These are phyloP conservation scores for Graphilbum ipis-grandicollis DNA, from an alignment of 2,329 filamentous ascomycete species.

Conservation along the genomic window DNA sequence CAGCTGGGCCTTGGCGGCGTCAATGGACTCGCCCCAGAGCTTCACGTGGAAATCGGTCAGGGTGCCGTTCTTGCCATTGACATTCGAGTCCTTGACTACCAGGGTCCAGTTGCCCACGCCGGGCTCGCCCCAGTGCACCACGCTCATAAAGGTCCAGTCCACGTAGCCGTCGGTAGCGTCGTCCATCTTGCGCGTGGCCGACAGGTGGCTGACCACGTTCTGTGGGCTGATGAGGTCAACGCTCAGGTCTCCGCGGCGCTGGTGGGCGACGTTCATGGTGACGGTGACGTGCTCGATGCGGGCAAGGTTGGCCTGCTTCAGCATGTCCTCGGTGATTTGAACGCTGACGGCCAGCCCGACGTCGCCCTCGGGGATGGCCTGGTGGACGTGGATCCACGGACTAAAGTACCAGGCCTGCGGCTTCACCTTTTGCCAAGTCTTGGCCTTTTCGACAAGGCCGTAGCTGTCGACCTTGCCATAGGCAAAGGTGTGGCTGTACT, in stretches of 20 bases:
- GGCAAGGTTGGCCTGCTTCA: conserved; percentile 67
- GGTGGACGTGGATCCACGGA: conserved; percentile 82
- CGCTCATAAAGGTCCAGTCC: conserved; percentile 99
- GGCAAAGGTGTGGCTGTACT: conserved; percentile 87
- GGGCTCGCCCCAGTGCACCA: conserved; percentile 87
- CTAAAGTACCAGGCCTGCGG: conserved; percentile 91
- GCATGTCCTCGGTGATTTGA: conserved; percentile 64
- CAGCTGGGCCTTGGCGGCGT: conserved; percentile 52
- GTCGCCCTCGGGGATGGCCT: conserved; percentile 70
- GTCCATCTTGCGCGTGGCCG: conserved; percentile 57
- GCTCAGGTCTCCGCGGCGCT: conserved; percentile 74
- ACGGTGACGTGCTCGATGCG: conserved; percentile 88
- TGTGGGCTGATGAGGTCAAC: conserved; percentile 79
- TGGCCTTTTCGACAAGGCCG: conserved; percentile 68
- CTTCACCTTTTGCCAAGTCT: conserved; percentile 74
- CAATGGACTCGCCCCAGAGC: conserved; percentile 79
- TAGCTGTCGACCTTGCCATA: conserved; percentile 92
- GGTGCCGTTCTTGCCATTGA: conserved; percentile 59
- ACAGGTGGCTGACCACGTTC: conserved; percentile 68
- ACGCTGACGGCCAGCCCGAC: conserved; percentile 66
- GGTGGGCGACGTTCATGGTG: conserved; percentile 91
- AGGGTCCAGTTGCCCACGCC: conserved; percentile 84
- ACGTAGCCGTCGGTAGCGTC: conserved; percentile 52
- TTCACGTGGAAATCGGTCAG: conserved; percentile 89
- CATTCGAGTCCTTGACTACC: conserved; percentile 66